Evolutionary conservation across 2,329 filamentous ascomycete species (phyloP), one percentile per base, ranked within the genome.

Genomic region (Orbilia quercus): DNA sequence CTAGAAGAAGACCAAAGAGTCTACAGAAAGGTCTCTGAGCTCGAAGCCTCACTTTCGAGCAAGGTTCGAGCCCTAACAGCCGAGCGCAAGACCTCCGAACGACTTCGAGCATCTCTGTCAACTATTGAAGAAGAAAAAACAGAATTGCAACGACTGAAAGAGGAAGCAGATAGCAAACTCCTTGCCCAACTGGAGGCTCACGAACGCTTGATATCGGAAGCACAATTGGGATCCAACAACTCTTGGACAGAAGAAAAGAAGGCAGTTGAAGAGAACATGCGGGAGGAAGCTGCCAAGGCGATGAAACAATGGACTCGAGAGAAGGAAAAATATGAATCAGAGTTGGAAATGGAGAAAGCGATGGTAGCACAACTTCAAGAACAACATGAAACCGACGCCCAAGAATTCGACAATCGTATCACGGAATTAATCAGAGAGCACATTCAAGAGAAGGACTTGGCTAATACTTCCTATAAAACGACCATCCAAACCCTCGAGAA

Each of bases 1-100:
- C 59, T 72, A 2, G 67, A 72, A 45, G 67, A 72, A 34, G 67
- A 72, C 31, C 67, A 72, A 36, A 65, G 67, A 22, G 53, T 72
- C 6, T 72, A 72, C 22, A 50, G 67, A 22, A 72, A 72, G 28
- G 67, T 72, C n/a, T 54, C 67, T 7, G 67, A 72, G 18, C 59
- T 72, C 2, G 67, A 72, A 28, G 54, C 67, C 2, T 65, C 67
- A 7, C 67, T 72, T 14, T 62, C 67, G 7, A 55, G 59, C 20
- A 72, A 72, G 36, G 45, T 72, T n/a, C 45, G 67, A 22, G 67
- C 67, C 1, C 28, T 72, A 22, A 47, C 67, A 2, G 36, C 67
- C 9, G 67, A 72, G 18, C 59, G 67, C 5, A 72, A 72, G 36
- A 72, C 67, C 7, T 72, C 67, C 1, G 67, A 72, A 40, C 51